Conservation (phyloP, 257 asterid genomes). For the Prunella vulgaris region DNA sequence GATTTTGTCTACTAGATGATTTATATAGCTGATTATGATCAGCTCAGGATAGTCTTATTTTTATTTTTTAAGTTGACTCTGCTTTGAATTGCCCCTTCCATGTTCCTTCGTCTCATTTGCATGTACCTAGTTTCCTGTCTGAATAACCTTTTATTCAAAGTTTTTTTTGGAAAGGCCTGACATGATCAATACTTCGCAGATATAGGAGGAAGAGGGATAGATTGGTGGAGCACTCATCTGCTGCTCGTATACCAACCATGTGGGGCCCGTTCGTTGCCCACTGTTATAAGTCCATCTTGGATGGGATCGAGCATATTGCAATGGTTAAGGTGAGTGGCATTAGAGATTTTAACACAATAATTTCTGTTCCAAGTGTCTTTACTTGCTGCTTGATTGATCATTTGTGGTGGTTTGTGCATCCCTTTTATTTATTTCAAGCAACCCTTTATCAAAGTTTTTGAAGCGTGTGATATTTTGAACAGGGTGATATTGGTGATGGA, state of each 20-base stretch:
- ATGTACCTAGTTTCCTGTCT: neutral
- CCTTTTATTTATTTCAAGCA: neutral
- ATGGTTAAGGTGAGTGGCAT: slow-evolving; percentile 79
- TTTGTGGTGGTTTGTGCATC: neutral
- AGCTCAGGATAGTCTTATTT: neutral
- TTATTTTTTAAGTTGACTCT: neutral
- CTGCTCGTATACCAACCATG: slow-evolving; percentile 85
- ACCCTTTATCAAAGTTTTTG: neutral
- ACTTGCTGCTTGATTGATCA: neutral
- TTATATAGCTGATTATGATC: neutral
- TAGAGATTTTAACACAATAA: neutral
- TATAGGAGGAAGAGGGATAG: slow-evolving; percentile 87
- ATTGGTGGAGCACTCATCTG: slow-evolving; percentile 83
- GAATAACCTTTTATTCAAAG: neutral
- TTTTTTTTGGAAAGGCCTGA: slow-evolving; percentile 18
- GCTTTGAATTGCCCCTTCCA: neutral
- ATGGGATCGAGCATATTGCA: slow-evolving; percentile 94
- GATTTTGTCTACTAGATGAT: neutral
- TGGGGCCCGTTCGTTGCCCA: slow-evolving; percentile 95
- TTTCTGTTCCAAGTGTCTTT: neutral
- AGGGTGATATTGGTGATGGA: slow-evolving; percentile 96
- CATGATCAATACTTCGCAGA: slow-evolving; percentile 40
- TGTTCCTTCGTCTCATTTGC: neutral
- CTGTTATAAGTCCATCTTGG: slow-evolving; percentile 79
- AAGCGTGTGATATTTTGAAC: slow-evolving; percentile 14